phyloP scores from a whole-genome alignment of 306 rosid species.

The Senna siamea region DNA sequence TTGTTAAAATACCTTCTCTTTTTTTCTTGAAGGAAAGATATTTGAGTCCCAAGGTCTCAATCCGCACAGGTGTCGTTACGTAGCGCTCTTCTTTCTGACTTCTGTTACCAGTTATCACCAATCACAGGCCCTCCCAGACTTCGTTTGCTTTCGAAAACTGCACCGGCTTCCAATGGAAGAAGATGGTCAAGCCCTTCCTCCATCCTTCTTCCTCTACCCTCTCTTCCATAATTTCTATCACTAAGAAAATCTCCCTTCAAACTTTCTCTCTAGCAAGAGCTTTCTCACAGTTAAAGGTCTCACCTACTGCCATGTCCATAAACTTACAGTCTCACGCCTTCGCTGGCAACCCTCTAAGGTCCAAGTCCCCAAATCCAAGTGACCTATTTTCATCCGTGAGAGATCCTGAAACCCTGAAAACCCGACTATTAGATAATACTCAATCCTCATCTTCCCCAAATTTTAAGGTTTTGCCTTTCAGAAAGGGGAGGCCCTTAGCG shows the following conservation, averaged over 20 bases:
- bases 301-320: constrained; percentile 56
- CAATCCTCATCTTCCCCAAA: constrained; percentile 49
- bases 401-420: constrained; percentile 61
- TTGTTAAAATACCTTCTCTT: too few relatives aligned
- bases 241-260: constrained; percentile 23
- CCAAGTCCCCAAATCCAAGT: constrained; percentile 58
- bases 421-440: constrained; percentile 43
- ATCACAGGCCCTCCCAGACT: too few relatives aligned
- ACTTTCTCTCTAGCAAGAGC: constrained; percentile 7
- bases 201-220: constrained; percentile 28
- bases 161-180: too few relatives aligned
- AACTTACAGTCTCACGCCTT: constrained; percentile 66
- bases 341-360: constrained; percentile 64
- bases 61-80: too few relatives aligned
- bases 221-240: constrained; percentile 32
- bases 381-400: constrained; percentile 58
- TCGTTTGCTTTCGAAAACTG: too few relatives aligned
- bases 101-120: too few relatives aligned
- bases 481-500: constrained; percentile 66
- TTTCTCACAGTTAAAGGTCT: constrained; percentile 13
- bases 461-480: constrained; percentile 77
- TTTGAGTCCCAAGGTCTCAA: too few relatives aligned
- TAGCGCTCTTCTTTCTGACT: too few relatives aligned
- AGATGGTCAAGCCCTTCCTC: constrained; percentile 5
- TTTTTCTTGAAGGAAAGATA: too few relatives aligned